These are phyloP conservation scores for Lasiosphaeria hispida DNA, from an alignment of 495 filamentous ascomycete species.

Conservation along the genomic window DNA sequence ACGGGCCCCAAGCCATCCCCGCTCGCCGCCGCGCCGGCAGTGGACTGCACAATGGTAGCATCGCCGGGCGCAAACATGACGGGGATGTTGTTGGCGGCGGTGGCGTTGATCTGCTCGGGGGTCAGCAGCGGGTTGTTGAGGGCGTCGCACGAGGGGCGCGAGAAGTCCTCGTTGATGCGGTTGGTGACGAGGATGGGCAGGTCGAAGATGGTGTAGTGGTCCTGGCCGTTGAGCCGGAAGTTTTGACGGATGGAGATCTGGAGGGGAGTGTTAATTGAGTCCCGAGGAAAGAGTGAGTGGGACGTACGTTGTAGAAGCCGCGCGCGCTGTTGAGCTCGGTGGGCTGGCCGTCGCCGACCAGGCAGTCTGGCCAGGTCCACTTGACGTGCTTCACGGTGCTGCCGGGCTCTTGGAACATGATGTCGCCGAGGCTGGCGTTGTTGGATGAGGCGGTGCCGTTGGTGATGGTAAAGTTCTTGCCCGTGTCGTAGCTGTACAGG, in stretches of 20 bases:
- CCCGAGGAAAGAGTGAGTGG: background rate
- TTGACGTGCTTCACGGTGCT: constrained; percentile 70
- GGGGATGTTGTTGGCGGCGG: constrained; percentile 34
- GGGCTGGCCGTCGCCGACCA: constrained; percentile 56
- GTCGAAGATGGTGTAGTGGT: constrained; percentile 68
- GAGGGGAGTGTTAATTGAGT: constrained; percentile 11
- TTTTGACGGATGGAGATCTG: constrained; percentile 67
- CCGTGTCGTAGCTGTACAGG: constrained; percentile 57
- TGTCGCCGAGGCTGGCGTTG: constrained; percentile 56
- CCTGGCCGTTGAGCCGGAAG: constrained; percentile 58
- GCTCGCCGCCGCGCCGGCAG: constrained; percentile 8
- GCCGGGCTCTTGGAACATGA: constrained; percentile 58
- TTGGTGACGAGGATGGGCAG: constrained; percentile 67
- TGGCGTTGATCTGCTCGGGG: constrained; percentile 38
- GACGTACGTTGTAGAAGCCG: constrained; percentile 49
- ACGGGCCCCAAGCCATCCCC: constrained; percentile 31
- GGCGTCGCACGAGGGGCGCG: constrained; percentile 44
- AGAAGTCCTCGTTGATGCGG: constrained; percentile 43
- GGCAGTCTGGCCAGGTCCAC: constrained; percentile 64
- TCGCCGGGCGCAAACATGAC: constrained; percentile 48
- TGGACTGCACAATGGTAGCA: constrained; percentile 35
- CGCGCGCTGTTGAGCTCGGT: constrained; percentile 34
- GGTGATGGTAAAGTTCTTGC: constrained; percentile 65
- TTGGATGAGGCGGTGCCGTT: constrained; percentile 59
- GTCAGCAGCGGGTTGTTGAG: constrained; percentile 44